These are phyloP conservation scores for Rhodocollybia butyracea DNA, from an alignment of 768 basidiomycete species.

Conservation along the genomic window DNA sequence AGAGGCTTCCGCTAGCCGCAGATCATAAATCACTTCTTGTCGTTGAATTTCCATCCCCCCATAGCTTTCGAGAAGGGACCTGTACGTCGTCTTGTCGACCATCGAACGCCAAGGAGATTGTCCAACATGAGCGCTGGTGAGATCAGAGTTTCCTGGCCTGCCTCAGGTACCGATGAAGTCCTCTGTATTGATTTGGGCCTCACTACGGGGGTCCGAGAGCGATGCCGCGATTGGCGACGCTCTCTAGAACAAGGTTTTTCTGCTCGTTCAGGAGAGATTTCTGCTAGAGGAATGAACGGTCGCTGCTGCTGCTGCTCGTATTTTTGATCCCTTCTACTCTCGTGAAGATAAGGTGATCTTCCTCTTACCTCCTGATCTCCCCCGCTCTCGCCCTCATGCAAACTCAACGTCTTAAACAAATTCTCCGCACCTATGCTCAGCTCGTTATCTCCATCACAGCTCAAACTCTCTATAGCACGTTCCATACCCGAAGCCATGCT, in stretches of 20 bases:
- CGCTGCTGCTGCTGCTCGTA: neutral
- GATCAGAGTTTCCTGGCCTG: neutral
- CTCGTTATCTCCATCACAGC: constrained; percentile 5
- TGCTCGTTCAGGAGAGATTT: neutral
- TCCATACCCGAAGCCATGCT: constrained; percentile 23
- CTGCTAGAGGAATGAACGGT: neutral
- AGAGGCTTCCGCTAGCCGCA: constrained; percentile 62
- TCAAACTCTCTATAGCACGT: neutral
- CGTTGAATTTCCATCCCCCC: constrained; percentile 55
- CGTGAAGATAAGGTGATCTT: constrained; percentile 2
- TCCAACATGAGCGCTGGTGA: neutral
- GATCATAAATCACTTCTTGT: constrained; percentile 65
- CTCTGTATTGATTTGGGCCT: neutral
- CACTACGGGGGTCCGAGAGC: neutral
- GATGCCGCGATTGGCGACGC: neutral
- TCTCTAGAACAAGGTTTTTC: neutral
- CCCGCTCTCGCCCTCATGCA: constrained; percentile 18
- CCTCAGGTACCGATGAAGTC: too few relatives aligned
- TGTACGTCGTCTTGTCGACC: constrained; percentile 28
- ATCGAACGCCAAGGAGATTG: constrained; percentile 28
- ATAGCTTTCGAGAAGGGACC: constrained; percentile 32
- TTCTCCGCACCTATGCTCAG: constrained; percentile 45
- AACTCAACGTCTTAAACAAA: constrained; percentile 39
- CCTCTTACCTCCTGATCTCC: constrained; percentile 2
- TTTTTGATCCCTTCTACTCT: constrained; percentile 9